These are phyloP conservation scores for Trichoderma breve DNA, from an alignment of 2,329 filamentous ascomycete genomes.

Conservation along the genomic window DNA sequence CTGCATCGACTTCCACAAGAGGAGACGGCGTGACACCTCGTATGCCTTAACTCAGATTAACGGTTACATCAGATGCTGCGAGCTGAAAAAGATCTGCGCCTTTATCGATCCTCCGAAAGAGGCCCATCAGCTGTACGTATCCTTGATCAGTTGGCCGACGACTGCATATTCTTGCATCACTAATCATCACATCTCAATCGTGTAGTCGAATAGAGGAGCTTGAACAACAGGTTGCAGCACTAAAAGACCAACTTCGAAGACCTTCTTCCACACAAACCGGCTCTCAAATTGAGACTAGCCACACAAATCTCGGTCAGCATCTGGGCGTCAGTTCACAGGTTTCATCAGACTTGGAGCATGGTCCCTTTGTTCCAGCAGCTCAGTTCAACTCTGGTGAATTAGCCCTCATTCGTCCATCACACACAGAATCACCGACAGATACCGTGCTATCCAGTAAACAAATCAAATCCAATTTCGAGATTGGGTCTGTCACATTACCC, in stretches of 20 bases:
- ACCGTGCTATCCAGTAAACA: not conserved
- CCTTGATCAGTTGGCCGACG: not conserved
- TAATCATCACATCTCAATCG: not conserved
- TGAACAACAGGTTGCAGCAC: slow-evolving; percentile 18
- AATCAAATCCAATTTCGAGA: slow-evolving; percentile 23
- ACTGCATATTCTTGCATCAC: not conserved
- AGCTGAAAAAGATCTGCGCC: slow-evolving; percentile 25
- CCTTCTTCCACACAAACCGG: not conserved
- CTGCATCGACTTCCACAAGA: not conserved
- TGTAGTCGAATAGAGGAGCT: slow-evolving; percentile 26
- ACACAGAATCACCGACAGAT: not conserved
- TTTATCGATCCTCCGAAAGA: slow-evolving; percentile 28
- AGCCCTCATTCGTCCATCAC: not conserved
- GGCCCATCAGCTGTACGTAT: slow-evolving; percentile 24
- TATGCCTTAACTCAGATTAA: slow-evolving; percentile 5
- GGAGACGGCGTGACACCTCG: not conserved
- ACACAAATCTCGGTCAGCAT: not conserved
- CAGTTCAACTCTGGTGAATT: not conserved
- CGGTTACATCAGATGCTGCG: slow-evolving; percentile 23
- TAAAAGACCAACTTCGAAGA: slow-evolving; percentile 20
- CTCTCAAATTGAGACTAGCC: not conserved
- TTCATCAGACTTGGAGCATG: not conserved
- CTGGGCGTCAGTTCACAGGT: not conserved
- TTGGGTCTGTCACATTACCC: slow-evolving; percentile 14
- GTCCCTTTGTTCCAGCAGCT: not conserved